phyloP scores from a whole-genome alignment of 164 flowering plant genomes.

The Vitis riparia region DNA sequence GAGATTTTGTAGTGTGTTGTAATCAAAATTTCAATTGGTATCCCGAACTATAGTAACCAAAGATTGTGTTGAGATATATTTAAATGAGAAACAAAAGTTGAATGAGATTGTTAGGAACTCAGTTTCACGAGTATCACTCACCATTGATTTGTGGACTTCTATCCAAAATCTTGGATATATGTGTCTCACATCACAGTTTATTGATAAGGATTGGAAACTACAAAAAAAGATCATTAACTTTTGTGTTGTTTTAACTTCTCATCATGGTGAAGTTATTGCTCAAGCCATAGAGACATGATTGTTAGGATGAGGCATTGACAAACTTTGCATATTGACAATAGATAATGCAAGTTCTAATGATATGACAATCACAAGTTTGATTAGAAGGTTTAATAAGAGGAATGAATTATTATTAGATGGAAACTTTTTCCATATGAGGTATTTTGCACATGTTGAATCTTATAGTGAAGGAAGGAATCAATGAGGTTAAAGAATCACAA shows the following conservation, averaged over 20 bases:
- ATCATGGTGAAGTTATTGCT: not conserved
- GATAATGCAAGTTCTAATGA: slow-evolving; percentile 21
- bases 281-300: not conserved
- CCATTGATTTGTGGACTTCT: slow-evolving; percentile 11
- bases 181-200: slow-evolving; percentile 7
- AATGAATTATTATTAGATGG: not conserved
- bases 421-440: slow-evolving; percentile 17
- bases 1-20: no score
- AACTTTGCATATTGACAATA: slow-evolving; percentile 1
- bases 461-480: slow-evolving; percentile 13
- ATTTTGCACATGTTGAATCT: slow-evolving; percentile 15
- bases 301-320: slow-evolving; percentile 8
- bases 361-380: not conserved
- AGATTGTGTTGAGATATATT: no score
- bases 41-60: no score
- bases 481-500: not conserved
- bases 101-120: no score
- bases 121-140: not conserved
- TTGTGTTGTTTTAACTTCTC: slow-evolving; percentile 1
- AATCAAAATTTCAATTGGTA: no score
- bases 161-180: slow-evolving; percentile 6
- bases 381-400: not conserved
- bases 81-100: no score
- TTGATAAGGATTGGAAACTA: not conserved
- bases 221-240: not conserved